Evolutionary conservation across 306 rosid genomes (phyloP).

Genomic region (Cotoneaster glaucophyllus): DNA sequence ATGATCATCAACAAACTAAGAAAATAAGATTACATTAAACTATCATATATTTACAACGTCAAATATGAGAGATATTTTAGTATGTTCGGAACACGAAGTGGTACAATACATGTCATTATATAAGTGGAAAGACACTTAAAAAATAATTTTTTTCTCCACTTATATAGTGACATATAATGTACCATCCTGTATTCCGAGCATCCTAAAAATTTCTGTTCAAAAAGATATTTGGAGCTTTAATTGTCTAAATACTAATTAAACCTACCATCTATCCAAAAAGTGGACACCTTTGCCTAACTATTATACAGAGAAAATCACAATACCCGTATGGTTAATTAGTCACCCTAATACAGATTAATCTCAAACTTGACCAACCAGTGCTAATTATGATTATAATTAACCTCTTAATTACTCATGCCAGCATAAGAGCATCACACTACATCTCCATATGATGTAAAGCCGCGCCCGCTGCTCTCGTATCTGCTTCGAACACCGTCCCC

Average conservation of each 20-base stretch:
- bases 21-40: too few species aligned
- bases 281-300: not conserved
- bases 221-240: not conserved
- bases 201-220: too few species aligned
- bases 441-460: conserved; percentile 93
- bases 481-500: conserved; percentile 68
- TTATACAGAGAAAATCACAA: not conserved
- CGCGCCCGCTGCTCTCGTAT: conserved; percentile 70
- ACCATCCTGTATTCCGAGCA: too few species aligned
- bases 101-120: too few species aligned
- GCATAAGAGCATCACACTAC: conserved; percentile 74
- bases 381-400: not conserved
- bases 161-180: too few species aligned
- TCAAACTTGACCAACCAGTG: not conserved
- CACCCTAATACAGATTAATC: not conserved
- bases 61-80: too few species aligned
- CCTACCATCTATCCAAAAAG: too few species aligned
- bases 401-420: conserved; percentile 50
- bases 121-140: too few species aligned
- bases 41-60: not conserved
- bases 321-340: not conserved
- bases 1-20: not conserved
- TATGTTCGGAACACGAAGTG: too few species aligned
- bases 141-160: too few species aligned
- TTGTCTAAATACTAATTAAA: too few species aligned